phyloP scores from a whole-genome alignment of 257 asterid genomes.

The Fraxinus cuspidata region DNA sequence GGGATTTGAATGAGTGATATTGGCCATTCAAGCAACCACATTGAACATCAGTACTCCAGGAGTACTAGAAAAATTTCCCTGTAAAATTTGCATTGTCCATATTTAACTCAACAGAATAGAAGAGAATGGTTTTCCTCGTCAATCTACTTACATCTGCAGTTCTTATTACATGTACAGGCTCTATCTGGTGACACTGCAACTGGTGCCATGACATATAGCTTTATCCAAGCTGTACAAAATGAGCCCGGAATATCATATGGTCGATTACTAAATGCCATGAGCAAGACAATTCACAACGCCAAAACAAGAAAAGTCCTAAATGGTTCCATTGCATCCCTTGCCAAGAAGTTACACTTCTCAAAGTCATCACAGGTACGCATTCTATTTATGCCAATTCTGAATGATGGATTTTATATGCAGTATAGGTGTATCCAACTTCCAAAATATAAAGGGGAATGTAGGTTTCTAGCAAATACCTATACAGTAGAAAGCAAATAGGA shows the following conservation, averaged over 20 bases:
- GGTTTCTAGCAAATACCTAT: slow-evolving; percentile 10
- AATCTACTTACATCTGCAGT: background rate
- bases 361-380: slow-evolving; percentile 33
- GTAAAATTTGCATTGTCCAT: background rate
- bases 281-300: slow-evolving; percentile 38
- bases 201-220: slow-evolving; percentile 69
- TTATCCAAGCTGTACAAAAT: slow-evolving; percentile 50
- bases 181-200: slow-evolving; percentile 50
- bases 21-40: background rate
- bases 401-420: background rate
- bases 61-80: background rate
- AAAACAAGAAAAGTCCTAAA: slow-evolving; percentile 25
- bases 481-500: background rate
- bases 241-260: slow-evolving; percentile 60
- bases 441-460: background rate
- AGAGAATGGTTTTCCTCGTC: slow-evolving; percentile 6
- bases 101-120: slow-evolving; percentile 13
- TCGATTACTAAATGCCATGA: slow-evolving; percentile 43
- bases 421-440: background rate
- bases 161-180: slow-evolving; percentile 40
- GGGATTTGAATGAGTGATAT: background rate
- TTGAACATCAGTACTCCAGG: background rate
- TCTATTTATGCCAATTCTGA: slow-evolving; percentile 9
- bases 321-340: slow-evolving; percentile 34
- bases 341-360: slow-evolving; percentile 25